Base-by-base conservation (phyloP, 768 basidiomycete species). In the Mycena vulgaris region DNA sequence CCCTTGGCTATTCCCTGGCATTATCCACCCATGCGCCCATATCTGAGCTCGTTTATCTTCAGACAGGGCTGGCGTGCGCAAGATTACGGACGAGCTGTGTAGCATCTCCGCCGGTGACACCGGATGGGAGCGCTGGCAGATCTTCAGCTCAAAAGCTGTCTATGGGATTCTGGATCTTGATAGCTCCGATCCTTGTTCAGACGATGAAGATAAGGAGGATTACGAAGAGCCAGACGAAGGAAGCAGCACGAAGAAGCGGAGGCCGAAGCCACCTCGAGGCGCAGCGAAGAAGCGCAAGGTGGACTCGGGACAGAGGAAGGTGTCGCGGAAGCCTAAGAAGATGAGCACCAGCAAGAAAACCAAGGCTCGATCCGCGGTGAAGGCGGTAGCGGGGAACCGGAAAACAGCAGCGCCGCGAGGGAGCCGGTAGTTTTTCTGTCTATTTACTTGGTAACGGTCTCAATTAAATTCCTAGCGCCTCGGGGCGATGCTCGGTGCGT, bases 21-120 rank as follows among this genome's bases (percentile, higher is more conserved):
- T 23, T 63, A 17, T 63, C 52, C 47, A 63, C 49, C 2, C 62
- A 63, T 31, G 61, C 61, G 3, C 61, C 61, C 11, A 63, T 49
- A 25, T 52, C 48, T 8, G 61, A 51, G 19, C 59, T 61, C 5
- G 45, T 61, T 16, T 61, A 61, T 23, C n/a, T 48, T 7, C 31
- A 48, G 11, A 35, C 30, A 1, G 17, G 42, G 45, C 59, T 3
- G 21, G n/a, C 5, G 3, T 48, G 21, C 1, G 5, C 23, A 28
- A 8, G 14, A 23, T 47, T 17, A 45, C 45, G 3, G 40, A 47
- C 21, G 39, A 17, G 8, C 16, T 47, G 45, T 33, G 6, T 23
- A 48, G 33, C 21, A 30, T 40, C 11, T 33, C 59, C 1, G 47
- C 28, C 11, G 45, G 59, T 14, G 59, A 61, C 37, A 7, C 28